phyloP scores from a whole-genome alignment of 2,329 filamentous ascomycete species.

The Colletotrichum eremochloae region DNA sequence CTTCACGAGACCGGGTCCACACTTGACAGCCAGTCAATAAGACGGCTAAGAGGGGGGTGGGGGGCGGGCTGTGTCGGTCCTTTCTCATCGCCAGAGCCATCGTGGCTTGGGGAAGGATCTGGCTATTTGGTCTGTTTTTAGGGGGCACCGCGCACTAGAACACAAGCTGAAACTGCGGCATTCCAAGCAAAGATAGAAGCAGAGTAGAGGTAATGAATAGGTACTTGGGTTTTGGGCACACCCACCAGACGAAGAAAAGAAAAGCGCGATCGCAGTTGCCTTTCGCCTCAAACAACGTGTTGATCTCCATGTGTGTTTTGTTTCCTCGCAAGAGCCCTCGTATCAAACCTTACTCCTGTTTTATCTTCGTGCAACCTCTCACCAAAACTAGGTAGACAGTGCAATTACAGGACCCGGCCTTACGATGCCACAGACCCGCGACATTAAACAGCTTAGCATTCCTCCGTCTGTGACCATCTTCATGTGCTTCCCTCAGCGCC shows the following conservation, averaged over 20 bases:
- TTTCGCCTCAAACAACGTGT: not conserved
- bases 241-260: not conserved
- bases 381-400: no score
- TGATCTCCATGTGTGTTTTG: slow-evolving; percentile 15
- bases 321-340: not conserved
- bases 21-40: not conserved
- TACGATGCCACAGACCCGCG: not conserved
- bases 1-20: not conserved
- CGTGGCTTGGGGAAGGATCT: slow-evolving; percentile 2
- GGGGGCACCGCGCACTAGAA: slow-evolving; percentile 21
- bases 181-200: slow-evolving; percentile 11
- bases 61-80: not conserved
- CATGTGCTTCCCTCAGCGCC: not conserved
- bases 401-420: slow-evolving; percentile 17
- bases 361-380: slow-evolving; percentile 1
- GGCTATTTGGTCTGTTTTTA: not conserved
- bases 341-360: not conserved
- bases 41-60: not conserved
- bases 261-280: not conserved
- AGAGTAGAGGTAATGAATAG: not conserved
- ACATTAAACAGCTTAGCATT: slow-evolving; percentile 12
- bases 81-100: not conserved
- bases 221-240: not conserved
- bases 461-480: not conserved
- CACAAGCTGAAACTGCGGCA: slow-evolving; percentile 33